A percentile compares a stretch with the other conserved stretches of the same genome.
Evolutionary conservation across 805 yeast species (phyloP).

Genomic region (Barnettozyma botsteinii): DNA sequence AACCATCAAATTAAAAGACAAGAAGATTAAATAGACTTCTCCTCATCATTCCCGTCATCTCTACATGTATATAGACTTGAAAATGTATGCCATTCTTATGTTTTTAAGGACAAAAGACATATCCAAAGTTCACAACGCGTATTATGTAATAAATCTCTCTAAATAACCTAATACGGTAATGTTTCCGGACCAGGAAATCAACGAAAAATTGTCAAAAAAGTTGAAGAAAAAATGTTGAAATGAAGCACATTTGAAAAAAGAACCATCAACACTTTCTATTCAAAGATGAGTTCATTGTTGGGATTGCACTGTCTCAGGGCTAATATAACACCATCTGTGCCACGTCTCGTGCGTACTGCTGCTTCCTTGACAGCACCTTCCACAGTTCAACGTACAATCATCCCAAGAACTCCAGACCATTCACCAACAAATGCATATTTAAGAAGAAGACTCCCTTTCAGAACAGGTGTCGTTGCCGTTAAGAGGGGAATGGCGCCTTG

Average conservation of each 20-base stretch:
- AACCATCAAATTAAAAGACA: constrained; percentile 83
- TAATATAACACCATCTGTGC: constrained; percentile 16
- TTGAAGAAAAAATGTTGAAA: background rate
- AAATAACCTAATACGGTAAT: background rate
- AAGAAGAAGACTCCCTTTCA: constrained; percentile 63
- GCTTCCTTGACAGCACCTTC: constrained; percentile 34
- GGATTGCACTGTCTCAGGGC: constrained; percentile 13
- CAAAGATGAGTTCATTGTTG: constrained; percentile 11
- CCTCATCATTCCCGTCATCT: background rate
- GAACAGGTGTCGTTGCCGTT: constrained; percentile 81
- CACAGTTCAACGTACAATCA: constrained; percentile 22
- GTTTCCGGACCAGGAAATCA: background rate
- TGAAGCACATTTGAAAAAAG: too few species aligned
- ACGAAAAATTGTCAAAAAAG: constrained; percentile 1
- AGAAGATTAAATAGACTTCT: constrained; percentile 72
- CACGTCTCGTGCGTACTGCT: constrained; percentile 28
- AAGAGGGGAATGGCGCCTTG: constrained; percentile 90
- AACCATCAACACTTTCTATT: background rate
- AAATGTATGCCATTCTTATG: background rate
- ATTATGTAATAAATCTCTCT: background rate
- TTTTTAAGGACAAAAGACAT: too few species aligned
- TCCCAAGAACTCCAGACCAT: constrained; percentile 51
- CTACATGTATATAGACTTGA: constrained; percentile 1
- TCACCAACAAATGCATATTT: constrained; percentile 63
- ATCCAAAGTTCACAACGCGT: background rate